phyloP scores from a whole-genome alignment of 2,329 filamentous ascomycete genomes.

The Diaporthe australafricana region DNA sequence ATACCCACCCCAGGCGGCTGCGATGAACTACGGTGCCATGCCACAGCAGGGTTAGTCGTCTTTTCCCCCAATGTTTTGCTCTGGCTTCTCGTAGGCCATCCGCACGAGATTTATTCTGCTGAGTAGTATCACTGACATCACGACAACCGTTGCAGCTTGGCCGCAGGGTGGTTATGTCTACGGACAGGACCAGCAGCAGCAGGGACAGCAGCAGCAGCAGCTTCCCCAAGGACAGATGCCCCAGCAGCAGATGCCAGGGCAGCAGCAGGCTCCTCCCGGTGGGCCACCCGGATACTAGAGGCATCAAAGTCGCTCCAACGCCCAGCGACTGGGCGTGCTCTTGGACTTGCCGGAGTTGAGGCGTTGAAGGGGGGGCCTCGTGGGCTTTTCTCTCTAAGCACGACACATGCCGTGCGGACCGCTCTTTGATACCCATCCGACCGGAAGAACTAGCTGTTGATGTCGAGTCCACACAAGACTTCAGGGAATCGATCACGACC shows the following conservation, averaged over 20 bases:
- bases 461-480: conserved; percentile 11
- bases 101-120: background rate
- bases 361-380: background rate
- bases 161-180: conserved; percentile 41
- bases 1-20: conserved; percentile 51
- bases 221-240: conserved; percentile 27
- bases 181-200: conserved; percentile 48
- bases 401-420: conserved; percentile 1
- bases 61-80: background rate
- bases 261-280: conserved; percentile 31
- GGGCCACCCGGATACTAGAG: conserved; percentile 33
- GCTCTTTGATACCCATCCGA: conserved; percentile 8
- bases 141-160: conserved; percentile 47
- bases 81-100: background rate
- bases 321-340: conserved; percentile 7
- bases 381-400: background rate
- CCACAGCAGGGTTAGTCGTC: conserved; percentile 49
- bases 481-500: conserved; percentile 16
- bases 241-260: conserved; percentile 44
- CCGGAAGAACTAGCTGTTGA: conserved; percentile 17
- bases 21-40: conserved; percentile 54
- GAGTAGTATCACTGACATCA: background rate
- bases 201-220: conserved; percentile 49
- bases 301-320: background rate
- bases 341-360: conserved; percentile 21